A percentile compares a stretch with the other conserved stretches of the same genome.
Evolutionary conservation across 257 asterid genomes (phyloP).

Genomic region (Lavandula angustifolia): DNA sequence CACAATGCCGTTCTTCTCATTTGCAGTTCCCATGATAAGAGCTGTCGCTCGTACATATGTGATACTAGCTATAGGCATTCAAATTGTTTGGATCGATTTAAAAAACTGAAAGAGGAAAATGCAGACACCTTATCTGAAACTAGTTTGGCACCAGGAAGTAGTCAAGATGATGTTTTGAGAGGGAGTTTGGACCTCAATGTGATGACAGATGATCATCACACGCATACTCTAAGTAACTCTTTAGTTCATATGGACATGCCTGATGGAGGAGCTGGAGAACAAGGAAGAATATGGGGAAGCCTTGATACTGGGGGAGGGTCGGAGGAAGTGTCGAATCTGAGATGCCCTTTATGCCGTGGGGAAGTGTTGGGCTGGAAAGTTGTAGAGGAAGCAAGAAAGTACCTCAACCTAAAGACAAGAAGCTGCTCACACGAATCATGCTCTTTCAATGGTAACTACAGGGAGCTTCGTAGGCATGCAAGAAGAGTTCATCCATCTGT

Average conservation of each 20-base stretch:
- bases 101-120: conserved; percentile 63
- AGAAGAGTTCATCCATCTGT: conserved; percentile 78
- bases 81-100: conserved; percentile 85
- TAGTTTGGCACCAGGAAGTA: conserved; percentile 21
- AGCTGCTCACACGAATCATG: conserved; percentile 84
- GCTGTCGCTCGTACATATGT: conserved; percentile 88
- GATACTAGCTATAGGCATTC: conserved; percentile 94
- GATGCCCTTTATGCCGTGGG: conserved; percentile 92
- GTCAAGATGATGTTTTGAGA: conserved; percentile 18
- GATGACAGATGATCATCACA: conserved; percentile 24
- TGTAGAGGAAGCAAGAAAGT: conserved; percentile 67
- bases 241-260: neutral
- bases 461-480: conserved; percentile 80
- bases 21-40: conserved; percentile 84
- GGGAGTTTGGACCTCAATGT: conserved; percentile 31
- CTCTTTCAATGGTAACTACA: conserved; percentile 63
- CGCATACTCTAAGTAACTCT: conserved; percentile 22
- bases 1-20: conserved; percentile 86
- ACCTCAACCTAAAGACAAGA: conserved; percentile 71
- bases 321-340: conserved; percentile 48
- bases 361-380: conserved; percentile 75
- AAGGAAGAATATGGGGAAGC: conserved; percentile 31
- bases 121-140: conserved; percentile 35
- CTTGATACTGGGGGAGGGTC: conserved; percentile 43
- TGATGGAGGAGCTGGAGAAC: conserved; percentile 29